Evolutionary conservation across 352 stramenopile genomes (phyloP), one percentile per base, ranked within the genome.

Genomic region (Globisporangium emineosum): DNA sequence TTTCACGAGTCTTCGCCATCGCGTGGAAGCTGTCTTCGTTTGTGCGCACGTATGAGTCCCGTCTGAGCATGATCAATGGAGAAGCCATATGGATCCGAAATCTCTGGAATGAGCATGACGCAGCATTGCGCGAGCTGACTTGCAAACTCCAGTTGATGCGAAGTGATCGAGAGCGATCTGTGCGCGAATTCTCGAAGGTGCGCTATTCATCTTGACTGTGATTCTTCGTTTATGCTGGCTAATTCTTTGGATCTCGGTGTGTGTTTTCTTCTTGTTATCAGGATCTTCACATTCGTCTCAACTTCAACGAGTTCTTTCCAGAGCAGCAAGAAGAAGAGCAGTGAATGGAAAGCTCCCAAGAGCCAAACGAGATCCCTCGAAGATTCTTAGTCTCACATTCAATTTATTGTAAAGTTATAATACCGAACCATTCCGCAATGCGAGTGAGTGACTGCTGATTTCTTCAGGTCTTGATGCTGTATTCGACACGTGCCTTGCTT

Each of bases 201-300:
- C 43, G 71, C 29, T 19, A 47, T 25, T 51, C 8, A 21, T 59
- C 10, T 5, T 5, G 3, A 23, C 9, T 29, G 8, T 25, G 67
- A 32, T 13, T 61, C 23, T 29, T 29, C 15, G 40, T 25, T 64
- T 49, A 64, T 43, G 61, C 51, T 47, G 23, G 35, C 21, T 69
- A 7, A 65, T 21, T 32, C 25, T 21, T 56, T 6, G 50, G 29
- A 6, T 17, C 17, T 25, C 5, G 19, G 25, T n/a, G 17, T 37
- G 5, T 32, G 2, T 32, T 12, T 29, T 47, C 29, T 29, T 13
- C 5, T 23, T 33, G 17, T 75, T 62, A 51, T 9, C 68, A 91
- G 82, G 65, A 77, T 64, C 68, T 91, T 37, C 65, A 88, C 49
- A 62, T 86, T 57, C 75, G 80, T 32, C 68, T 91, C 45, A 81